Conservation (phyloP, 768 basidiomycete genomes). For the Brasilioporus rufonigricans region DNA sequence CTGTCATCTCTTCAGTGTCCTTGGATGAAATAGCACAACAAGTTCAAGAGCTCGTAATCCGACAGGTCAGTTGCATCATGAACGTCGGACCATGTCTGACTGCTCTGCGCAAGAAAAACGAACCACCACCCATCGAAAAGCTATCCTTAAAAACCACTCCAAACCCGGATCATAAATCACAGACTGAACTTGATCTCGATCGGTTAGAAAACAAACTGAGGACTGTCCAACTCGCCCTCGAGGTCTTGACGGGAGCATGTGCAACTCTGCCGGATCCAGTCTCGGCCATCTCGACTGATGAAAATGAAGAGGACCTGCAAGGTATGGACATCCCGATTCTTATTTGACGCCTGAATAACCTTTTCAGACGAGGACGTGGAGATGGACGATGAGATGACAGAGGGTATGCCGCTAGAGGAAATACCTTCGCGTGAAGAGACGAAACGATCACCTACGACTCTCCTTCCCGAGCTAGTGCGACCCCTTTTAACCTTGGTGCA, state of each 20-base stretch:
- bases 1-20: conserved; percentile 59
- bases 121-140: conserved; percentile 50
- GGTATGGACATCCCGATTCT: conserved; percentile 19
- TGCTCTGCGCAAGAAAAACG: conserved; percentile 37
- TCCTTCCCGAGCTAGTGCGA: conserved; percentile 60
- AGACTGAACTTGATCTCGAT: conserved; percentile 68
- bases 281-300: conserved; percentile 34
- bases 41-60: conserved; percentile 51
- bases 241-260: conserved; percentile 85
- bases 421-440: conserved; percentile 18
- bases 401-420: conserved; percentile 23
- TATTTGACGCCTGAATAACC: conserved; percentile 27
- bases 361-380: conserved; percentile 45
- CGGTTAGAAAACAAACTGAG: conserved; percentile 66
- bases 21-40: conserved; percentile 47
- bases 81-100: neutral
- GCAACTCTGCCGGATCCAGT: conserved; percentile 83
- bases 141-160: conserved; percentile 63
- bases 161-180: conserved; percentile 73
- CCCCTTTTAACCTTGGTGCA: conserved; percentile 69
- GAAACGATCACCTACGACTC: conserved; percentile 28
- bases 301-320: conserved; percentile 35
- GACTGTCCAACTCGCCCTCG: conserved; percentile 79
- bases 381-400: conserved; percentile 31
- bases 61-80: conserved; percentile 40